Base-by-base conservation (phyloP, 2,329 filamentous ascomycete species). In the Fusarium fujikuroi region DNA sequence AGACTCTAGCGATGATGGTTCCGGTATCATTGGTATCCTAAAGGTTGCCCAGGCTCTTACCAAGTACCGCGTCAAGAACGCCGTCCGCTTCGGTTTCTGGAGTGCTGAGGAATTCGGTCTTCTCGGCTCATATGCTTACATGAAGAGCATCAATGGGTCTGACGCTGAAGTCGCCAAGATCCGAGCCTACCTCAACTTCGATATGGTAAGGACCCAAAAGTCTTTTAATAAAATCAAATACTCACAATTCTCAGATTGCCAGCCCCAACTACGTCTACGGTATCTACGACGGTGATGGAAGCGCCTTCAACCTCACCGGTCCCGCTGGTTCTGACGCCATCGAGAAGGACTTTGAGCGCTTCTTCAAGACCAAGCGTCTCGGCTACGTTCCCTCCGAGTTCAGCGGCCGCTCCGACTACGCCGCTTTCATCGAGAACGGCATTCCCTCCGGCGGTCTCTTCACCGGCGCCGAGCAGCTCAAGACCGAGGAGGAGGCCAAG, bases 361-460 rank as follows among this genome's bases (percentile, higher is more conserved):
- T 86, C 81, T 92, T 77, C 77, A 76, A 79, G 59, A 79, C 78
- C 47, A 83, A 86, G 57, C 86, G 83, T 21, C 78, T 84, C 46
- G 85, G 85, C 72, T 89, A 86, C 69, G 88, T 88, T 1, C 87
- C 88, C 34, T 90, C 90, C 30, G 87, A 88, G 50, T 93, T 93
- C 77, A 87, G 88, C 78, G 90, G 90, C 10, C 87, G 90, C 60
- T 90, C 87, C 49, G 92, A 93, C 79, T 93, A 93, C 76, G 90
- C 87, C 43, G 89, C 87, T 6, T 93, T 93, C 83, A 88, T 92
- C 70, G 86, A 88, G 76, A 88, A 87, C 72, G 89, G 89, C 15
- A 91, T 93, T 66, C 89, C 92, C 5, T 87, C 88, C 1, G 92
- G 92, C 32, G 92, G 92, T 18, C 85, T 93, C 65, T 92, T 91